Base-by-base conservation (phyloP, 257 asterid species). In the Rubia yunnanensis region DNA sequence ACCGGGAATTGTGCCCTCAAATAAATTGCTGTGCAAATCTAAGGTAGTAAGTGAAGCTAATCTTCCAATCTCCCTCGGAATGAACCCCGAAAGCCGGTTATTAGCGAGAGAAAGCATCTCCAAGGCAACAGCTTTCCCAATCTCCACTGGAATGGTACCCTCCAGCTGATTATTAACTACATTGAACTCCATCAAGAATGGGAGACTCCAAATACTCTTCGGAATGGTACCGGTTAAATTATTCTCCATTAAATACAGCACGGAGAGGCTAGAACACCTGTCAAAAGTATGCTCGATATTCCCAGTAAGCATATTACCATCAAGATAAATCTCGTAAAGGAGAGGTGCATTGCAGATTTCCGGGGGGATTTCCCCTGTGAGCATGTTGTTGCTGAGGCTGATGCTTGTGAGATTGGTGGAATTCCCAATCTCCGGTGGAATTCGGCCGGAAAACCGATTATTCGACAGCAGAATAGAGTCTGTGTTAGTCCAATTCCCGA, bases 351-450 rank as follows among this genome's bases (percentile, higher is more conserved):
- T 82, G 44, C 98, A 92, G 10, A 92, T 57, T 64, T 87, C 91
- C 26, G 69, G 70, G 0, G 97, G 98, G 65, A 92, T 87, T 78
- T 77, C 70, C 34, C 97, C 96, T 2, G 64, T 70, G 15, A 92
- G 78, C 73, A 80, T 35, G 52, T 89, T 92, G 69, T 79, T 72
- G 46, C 86, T 83, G 72, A 92, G 81, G 67, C 88, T 80, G 20
- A 92, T 66, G 54, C 78, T 89, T 66, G 27, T 81, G 64, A 92
- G 76, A 82, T 66, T 7, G 1, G 96, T 77, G 76, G 96, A 87
- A 44, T 87, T 89, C 28, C 98, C 98, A 60, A 89, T 80, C 68
- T 87, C 89, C 0, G 86, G 69, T 0, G 98, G 97, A 28, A 92
- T 84, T 59, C 32, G 71, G 20, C 97, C 96, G 0, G 94, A 64